Percentiles rank a stretch among this genome's conserved stretches.
Conservation (phyloP, 768 basidiomycete species). For the Coprinopsis strossmayeri region DNA sequence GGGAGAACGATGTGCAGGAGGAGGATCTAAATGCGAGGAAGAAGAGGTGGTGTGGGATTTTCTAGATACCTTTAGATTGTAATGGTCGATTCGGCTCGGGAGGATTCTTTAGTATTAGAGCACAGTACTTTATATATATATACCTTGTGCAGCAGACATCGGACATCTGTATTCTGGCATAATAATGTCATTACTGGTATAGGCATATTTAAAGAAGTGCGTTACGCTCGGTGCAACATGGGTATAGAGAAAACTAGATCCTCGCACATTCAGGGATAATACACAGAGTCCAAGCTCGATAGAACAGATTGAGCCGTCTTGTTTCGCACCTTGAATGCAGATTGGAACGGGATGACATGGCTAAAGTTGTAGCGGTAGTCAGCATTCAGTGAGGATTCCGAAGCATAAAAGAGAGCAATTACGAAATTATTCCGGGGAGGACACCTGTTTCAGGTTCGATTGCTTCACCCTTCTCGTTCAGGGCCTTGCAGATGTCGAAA, state of each 20-base stretch:
- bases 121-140: too few relatives aligned
- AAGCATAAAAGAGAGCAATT: not conserved
- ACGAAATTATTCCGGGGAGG: not conserved
- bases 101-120: too few relatives aligned
- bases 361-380: not conserved
- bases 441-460: not conserved
- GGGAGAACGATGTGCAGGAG: constrained; percentile 53
- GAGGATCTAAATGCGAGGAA: constrained; percentile 23
- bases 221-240: too few relatives aligned
- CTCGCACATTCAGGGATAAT: too few relatives aligned
- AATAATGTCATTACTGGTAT: too few relatives aligned
- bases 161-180: too few relatives aligned
- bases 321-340: not conserved
- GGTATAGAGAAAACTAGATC: too few relatives aligned
- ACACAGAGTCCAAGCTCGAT: too few relatives aligned
- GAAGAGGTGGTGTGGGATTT: constrained; percentile 13
- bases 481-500: not conserved
- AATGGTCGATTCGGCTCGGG: not conserved
- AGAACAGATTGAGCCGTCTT: not conserved
- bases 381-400: not conserved
- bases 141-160: too few relatives aligned
- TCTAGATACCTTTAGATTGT: not conserved
- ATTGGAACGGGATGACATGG: not conserved
- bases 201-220: too few relatives aligned
- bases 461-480: not conserved